phyloP scores from a whole-genome alignment of 1,284 basidiomycete species.

The Cutaneotrichosporon sp. region DNA sequence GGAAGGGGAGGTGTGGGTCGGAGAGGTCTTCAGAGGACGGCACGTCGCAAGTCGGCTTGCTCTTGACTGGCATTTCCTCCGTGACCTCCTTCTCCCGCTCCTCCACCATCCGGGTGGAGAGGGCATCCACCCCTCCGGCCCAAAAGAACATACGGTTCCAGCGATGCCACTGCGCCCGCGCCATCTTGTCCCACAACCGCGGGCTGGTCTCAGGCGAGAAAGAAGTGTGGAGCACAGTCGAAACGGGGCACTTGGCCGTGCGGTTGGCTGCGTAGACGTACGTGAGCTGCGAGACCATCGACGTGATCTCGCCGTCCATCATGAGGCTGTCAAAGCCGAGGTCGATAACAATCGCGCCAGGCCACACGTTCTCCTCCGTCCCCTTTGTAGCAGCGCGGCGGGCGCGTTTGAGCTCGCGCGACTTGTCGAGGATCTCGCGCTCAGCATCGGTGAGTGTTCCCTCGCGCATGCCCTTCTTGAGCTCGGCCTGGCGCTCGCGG shows the following conservation, averaged over 20 bases:
- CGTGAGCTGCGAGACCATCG: constrained; percentile 80
- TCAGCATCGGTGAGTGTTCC: constrained; percentile 40
- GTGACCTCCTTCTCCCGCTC: constrained; percentile 3
- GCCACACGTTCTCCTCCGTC: constrained; percentile 46
- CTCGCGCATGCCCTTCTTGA: constrained; percentile 33
- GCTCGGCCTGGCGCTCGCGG: constrained; percentile 25
- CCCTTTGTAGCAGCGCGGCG: constrained; percentile 23
- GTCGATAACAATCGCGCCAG: constrained; percentile 79
- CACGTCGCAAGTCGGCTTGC: neutral
- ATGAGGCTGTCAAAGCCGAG: constrained; percentile 93
- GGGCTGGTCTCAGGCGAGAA: constrained; percentile 54
- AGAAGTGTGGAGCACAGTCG: constrained; percentile 71
- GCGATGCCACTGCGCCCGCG: constrained; percentile 59
- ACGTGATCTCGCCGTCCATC: constrained; percentile 90
- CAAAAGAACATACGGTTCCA: constrained; percentile 73
- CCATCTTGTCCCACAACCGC: constrained; percentile 42
- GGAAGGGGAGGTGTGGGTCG: constrained; percentile 30
- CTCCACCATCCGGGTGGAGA: constrained; percentile 24
- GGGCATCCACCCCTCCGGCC: constrained; percentile 61
- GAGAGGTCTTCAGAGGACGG: constrained; percentile 16
- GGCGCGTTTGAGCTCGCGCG: constrained; percentile 30
- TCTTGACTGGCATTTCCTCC: neutral
- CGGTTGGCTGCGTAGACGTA: constrained; percentile 87
- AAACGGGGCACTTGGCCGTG: constrained; percentile 67
- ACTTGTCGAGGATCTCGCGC: constrained; percentile 30